These are phyloP conservation scores for Beauveria australis DNA, from an alignment of 2,329 filamentous ascomycete genomes.

Conservation along the genomic window DNA sequence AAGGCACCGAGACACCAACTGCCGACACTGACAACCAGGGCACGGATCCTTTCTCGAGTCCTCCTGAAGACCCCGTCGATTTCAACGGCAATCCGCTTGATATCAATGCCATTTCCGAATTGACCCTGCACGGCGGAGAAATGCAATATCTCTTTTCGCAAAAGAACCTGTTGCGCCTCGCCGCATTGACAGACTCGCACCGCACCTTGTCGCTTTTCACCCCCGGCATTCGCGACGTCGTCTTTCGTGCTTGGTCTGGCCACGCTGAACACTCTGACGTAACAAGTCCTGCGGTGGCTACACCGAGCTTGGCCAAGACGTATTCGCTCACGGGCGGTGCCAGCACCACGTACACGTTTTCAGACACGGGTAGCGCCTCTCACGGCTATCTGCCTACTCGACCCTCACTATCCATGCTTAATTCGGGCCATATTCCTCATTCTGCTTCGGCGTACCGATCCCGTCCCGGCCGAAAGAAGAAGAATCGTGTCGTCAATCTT, in stretches of 20 bases:
- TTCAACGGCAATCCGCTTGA: constrained; percentile 70
- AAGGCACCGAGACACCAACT: constrained; percentile 40
- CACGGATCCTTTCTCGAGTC: constrained; percentile 73
- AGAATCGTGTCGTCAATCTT: constrained; percentile 75
- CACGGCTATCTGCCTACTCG: constrained; percentile 59
- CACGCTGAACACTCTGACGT: constrained; percentile 62
- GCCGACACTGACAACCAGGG: constrained; percentile 49
- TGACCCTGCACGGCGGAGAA: constrained; percentile 75
- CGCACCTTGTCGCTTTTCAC: constrained; percentile 87
- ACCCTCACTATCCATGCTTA: constrained; percentile 55
- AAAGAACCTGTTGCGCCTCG: constrained; percentile 81
- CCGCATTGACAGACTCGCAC: constrained; percentile 77
- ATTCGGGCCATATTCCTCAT: constrained; percentile 54
- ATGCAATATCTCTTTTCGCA: constrained; percentile 88
- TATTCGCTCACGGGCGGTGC: constrained; percentile 52
- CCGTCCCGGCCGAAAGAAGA: constrained; percentile 64
- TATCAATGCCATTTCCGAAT: constrained; percentile 62
- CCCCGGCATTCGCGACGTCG: constrained; percentile 78
- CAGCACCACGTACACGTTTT: constrained; percentile 65
- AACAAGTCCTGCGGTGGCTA: constrained; percentile 37
- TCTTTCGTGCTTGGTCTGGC: constrained; percentile 88
- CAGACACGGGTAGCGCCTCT: constrained; percentile 57
- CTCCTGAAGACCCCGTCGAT: constrained; percentile 76
- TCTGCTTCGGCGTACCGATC: constrained; percentile 55
- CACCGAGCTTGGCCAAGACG: constrained; percentile 51